phyloP scores from a whole-genome alignment of 345 rosid genomes.

The Moricandia arvensis region DNA sequence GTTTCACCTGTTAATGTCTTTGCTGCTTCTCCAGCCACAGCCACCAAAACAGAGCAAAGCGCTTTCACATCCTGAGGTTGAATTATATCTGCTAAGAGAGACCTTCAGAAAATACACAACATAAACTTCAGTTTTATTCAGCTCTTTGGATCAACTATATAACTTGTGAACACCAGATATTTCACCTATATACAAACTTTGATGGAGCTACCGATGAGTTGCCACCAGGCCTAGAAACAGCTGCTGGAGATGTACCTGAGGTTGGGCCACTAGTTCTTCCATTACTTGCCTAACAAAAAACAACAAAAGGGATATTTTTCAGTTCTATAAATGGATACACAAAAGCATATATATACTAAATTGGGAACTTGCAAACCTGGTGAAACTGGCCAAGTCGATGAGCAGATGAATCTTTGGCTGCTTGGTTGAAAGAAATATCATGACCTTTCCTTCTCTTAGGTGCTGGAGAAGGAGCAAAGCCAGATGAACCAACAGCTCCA shows the following conservation, averaged over 20 bases:
- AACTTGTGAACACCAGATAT: conserved; percentile 14
- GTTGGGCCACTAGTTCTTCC: conserved; percentile 50
- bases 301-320: background rate
- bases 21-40: conserved; percentile 73
- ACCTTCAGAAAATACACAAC: conserved; percentile 55
- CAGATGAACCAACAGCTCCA: conserved; percentile 96
- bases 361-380: conserved; percentile 52
- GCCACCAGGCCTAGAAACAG: conserved; percentile 50
- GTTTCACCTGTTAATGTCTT: conserved; percentile 69
- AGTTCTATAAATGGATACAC: background rate
- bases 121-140: conserved; percentile 37
- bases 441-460: conserved; percentile 84
- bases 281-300: conserved; percentile 42
- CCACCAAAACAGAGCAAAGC: conserved; percentile 92
- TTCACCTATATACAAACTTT: conserved; percentile 81
- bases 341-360: background rate
- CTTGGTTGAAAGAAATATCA: conserved; percentile 62
- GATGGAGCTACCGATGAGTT: conserved; percentile 48
- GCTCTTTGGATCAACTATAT: conserved; percentile 12
- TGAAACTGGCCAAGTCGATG: conserved; percentile 63
- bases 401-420: conserved; percentile 57
- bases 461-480: conserved; percentile 72
- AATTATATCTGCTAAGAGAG: conserved; percentile 91
- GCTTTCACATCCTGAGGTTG: conserved; percentile 89
- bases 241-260: conserved; percentile 46